These are phyloP conservation scores for Suhomyces anneliseae DNA, from an alignment of 1,139 yeast species.

Conservation along the genomic window DNA sequence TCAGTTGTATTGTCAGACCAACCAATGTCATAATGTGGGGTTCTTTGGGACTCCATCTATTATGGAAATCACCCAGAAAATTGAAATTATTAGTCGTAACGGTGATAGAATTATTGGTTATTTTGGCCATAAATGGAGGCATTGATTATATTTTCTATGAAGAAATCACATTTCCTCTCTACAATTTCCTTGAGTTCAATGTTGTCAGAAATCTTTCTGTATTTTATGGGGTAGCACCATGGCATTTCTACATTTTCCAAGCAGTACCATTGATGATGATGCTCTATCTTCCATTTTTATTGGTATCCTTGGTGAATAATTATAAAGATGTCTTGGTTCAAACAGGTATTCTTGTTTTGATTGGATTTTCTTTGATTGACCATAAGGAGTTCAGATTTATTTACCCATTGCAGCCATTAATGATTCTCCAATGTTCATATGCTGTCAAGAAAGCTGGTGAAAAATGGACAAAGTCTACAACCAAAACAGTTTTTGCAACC, in stretches of 20 bases:
- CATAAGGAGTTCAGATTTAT: conserved; percentile 93
- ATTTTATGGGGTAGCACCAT: conserved; percentile 83
- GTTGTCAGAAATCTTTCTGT: conserved; percentile 68
- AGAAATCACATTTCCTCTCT: conserved; percentile 57
- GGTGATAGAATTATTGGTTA: conserved; percentile 17
- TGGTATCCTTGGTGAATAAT: conserved; percentile 18
- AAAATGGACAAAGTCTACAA: background rate
- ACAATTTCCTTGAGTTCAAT: conserved; percentile 75
- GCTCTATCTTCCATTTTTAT: conserved; percentile 60
- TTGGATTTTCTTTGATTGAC: conserved; percentile 59
- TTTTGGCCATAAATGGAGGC: conserved; percentile 34
- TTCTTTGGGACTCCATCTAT: conserved; percentile 48
- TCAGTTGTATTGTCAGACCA: conserved; percentile 74
- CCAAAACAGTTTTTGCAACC: background rate
- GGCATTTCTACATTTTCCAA: conserved; percentile 83
- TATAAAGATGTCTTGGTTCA: conserved; percentile 20
- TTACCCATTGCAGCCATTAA: conserved; percentile 81
- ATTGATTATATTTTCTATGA: conserved; percentile 68
- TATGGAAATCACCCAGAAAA: conserved; percentile 15
- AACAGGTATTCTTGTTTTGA: conserved; percentile 42
- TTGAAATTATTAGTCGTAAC: conserved; percentile 15
- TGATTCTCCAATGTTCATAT: conserved; percentile 24
- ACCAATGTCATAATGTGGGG: conserved; percentile 80
- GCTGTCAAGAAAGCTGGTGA: conserved; percentile 12
- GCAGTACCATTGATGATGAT: conserved; percentile 76